These are phyloP conservation scores for Ogataea henricii DNA, from an alignment of 805 yeast genomes.

Conservation along the genomic window DNA sequence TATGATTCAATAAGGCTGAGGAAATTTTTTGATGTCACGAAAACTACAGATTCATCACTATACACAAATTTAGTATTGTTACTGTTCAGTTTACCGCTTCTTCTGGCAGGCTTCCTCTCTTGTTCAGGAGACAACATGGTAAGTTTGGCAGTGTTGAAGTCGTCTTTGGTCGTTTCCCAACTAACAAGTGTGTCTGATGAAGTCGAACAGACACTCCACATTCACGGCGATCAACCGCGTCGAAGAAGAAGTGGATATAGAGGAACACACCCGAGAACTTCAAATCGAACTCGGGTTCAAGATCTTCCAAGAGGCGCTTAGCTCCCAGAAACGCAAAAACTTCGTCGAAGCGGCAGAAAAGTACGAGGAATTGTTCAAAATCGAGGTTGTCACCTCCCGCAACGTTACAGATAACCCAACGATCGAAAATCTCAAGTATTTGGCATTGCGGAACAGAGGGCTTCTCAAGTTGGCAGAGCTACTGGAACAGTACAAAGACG, in stretches of 20 bases:
- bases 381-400: constrained; percentile 61
- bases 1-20: not conserved
- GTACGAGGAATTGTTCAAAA: constrained; percentile 64
- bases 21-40: not conserved
- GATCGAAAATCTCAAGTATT: constrained; percentile 69
- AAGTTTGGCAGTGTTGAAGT: not conserved
- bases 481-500: constrained; percentile 20
- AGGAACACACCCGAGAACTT: constrained; percentile 87
- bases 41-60: too few species aligned
- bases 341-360: constrained; percentile 50
- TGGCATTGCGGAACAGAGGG: constrained; percentile 82
- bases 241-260: constrained; percentile 79
- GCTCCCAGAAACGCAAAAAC: constrained; percentile 52
- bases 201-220: constrained; percentile 46
- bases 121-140: not conserved
- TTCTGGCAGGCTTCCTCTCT: not conserved
- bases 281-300: constrained; percentile 87
- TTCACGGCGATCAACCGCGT: constrained; percentile 79
- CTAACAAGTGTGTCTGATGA: not conserved
- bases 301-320: constrained; percentile 70
- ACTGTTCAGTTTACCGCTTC: not conserved
- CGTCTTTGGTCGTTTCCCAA: too few species aligned
- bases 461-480: constrained; percentile 56
- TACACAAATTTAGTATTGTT: not conserved
- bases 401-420: constrained; percentile 55